Evolutionary conservation across 331 rosid species (phyloP), one percentile per base, ranked within the genome.

Genomic region (Phaseolus coccineus): DNA sequence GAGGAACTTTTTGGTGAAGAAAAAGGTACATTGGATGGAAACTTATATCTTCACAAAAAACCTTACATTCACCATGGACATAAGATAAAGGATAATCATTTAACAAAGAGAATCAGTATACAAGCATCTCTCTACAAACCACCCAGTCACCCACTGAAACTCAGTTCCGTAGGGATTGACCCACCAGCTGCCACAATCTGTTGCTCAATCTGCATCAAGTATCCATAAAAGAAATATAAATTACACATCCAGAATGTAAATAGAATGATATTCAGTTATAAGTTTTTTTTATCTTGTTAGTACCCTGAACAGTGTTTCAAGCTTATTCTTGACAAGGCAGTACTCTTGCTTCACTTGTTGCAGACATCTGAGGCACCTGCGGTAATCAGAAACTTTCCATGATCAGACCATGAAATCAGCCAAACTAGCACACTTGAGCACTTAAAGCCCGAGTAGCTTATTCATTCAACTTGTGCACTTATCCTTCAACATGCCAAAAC

Each of bases 131-230:
- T 86, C 83, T 87, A 74, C 22, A 80, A 67, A 69, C 86, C 85
- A 65, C 53, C 44, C 77, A 73, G 83, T 82, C 83, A 74, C 64
- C 59, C 79, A 71, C 86, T 75, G 85, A 87, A 85, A 77, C 88
- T 42, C 69, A 84, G 79, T 77, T 93, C 94, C 77, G 76, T 69
- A 27, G 98, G 98, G 77, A 96, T 88, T 76, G 97, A 87, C 70
- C 99, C 99, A 58, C 99, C 99, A 74, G 97, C 99, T 73, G 90
- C 90, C 80, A 90, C 85, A 81, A 96, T 93, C 83, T 91, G 98
- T 68, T 89, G 94, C 87, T 96, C 99, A 70, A 93, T 88, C 99
- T 96, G 92, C 88, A 95, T 73, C 24, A 69, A 46, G 76, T 8
- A 76, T 68, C 16, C 77, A 59, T 16, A 71, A 27, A 83, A 69